phyloP scores from a whole-genome alignment of 2,329 filamentous ascomycete species.

The Colletotrichum plurivorum region DNA sequence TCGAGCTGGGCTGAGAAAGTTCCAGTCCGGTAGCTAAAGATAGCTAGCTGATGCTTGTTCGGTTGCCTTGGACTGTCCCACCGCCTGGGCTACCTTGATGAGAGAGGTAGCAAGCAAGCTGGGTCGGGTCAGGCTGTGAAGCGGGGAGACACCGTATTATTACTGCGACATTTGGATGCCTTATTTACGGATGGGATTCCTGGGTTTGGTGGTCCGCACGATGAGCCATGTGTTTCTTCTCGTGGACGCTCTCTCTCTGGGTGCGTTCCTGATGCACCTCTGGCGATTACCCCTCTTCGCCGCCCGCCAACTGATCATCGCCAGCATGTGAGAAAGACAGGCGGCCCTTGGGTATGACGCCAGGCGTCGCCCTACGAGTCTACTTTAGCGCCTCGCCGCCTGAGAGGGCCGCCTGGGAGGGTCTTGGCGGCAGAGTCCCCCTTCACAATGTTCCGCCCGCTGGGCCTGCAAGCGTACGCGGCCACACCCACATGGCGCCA shows the following conservation, averaged over 20 bases:
- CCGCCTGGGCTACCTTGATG: not conserved
- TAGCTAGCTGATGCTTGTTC: slow-evolving; percentile 19
- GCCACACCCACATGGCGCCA: slow-evolving; percentile 34
- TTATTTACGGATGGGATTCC: not conserved
- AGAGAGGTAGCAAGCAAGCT: slow-evolving; percentile 3
- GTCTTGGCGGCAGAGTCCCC: slow-evolving; percentile 32
- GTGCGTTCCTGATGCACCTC: not conserved
- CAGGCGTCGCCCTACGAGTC: not conserved
- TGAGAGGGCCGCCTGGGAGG: too few relatives aligned
- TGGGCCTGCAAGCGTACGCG: slow-evolving; percentile 33
- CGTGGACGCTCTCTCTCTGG: not conserved
- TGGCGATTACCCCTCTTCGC: not conserved
- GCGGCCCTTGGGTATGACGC: slow-evolving; percentile 2
- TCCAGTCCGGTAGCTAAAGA: slow-evolving; percentile 19
- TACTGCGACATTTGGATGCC: too few relatives aligned
- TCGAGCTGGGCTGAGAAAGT: slow-evolving; percentile 13
- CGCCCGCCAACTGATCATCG: slow-evolving; percentile 23
- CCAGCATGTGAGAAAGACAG: slow-evolving; percentile 38
- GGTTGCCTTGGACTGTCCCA: slow-evolving; percentile 22
- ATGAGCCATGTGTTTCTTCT: not conserved
- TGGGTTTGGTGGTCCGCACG: not conserved
- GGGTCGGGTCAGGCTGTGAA: not conserved
- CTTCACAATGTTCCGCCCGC: slow-evolving; percentile 22
- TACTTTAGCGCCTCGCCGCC: slow-evolving; percentile 15
- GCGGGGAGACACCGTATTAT: too few relatives aligned